Base-by-base conservation (phyloP, 345 rosid genomes). In the Pelargonium nanum region DNA sequence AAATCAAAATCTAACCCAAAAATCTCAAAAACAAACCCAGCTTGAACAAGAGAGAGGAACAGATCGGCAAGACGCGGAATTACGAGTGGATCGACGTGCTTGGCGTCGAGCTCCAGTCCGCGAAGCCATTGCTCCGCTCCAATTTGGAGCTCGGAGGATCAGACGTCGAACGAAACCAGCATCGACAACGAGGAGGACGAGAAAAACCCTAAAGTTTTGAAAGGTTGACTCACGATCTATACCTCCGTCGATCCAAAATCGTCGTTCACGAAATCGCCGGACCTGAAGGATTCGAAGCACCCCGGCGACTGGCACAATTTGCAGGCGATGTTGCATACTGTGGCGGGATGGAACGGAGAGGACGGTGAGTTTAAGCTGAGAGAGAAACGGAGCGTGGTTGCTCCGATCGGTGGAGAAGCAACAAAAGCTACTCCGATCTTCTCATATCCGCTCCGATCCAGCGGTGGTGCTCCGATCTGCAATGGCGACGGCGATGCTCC, bases 221-320 rank as follows among this genome's bases (percentile, higher is more conserved):
- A 59, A 5, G 96, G 98, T 0, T 91, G 98, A 95, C 75, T 83
- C 57, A 74, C 91, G 0, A 78, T 91, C 63, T 91, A 91, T 76
- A 71, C 73, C 19, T 84, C 91, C 1, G 74, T 75, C 1, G 60
- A 91, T 59, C 79, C 86, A 9, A 75, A 74, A n/a, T 91, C 96
- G 12, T 55, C 74, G 10, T 91, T 87, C 55, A 81, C 94, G 2
- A 84, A 68, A 59, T 88, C 95, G 4, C 82, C 88, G 4, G 57
- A 55, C 70, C 69, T 91, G 65, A 86, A 78, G 69, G 83, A 78
- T 6, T 89, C 98, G 19, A 79, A 64, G 79, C 80, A 80, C 55
- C 83, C 90, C 0, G 70, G 98, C 24, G 92, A 88, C 21, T 88
- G 98, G 96, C 98, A 91, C 62, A 88, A 88, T 69, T 78, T 91